Evolutionary conservation across 148 eudicot genomes (phyloP), one percentile per base, ranked within the genome.

Genomic region (Rhododendron williamsianum): DNA sequence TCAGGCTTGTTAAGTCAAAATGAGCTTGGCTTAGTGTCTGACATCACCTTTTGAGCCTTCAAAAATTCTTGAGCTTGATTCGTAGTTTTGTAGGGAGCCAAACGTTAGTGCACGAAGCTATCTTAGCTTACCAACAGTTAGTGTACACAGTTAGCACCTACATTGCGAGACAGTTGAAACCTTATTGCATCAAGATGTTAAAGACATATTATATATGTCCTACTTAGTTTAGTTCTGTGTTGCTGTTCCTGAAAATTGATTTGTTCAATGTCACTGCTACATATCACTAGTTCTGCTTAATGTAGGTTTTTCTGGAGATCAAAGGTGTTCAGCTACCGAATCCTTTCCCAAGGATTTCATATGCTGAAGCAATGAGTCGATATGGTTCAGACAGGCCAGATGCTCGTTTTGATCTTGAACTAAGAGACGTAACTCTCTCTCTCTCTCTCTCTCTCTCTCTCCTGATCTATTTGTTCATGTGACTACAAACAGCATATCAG

Each of bases 351-450:
- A 94, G 98, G 92, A 94, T 97, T 78, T 95, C 98, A 41, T 97
- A 95, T 91, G 94, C 94, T 52, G 98, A 97, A 92, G 98, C 96
- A 71, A 95, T 95, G 98, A 89, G 87, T 86, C 92, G 95, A 86
- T 97, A 91, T 92, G 99, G 99, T 89, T 94, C 99, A 84, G 99
- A 97, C 91, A 93, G 91, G 86, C 99, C 98, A 76, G 99, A 97
- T 91, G 87, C 89, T 81, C 99, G 99, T 80, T 97, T 97, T 93
- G 96, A 91, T 87, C 94, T 97, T 87, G 96, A 97, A 89, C 83
- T 97, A 85, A 94, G 87, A 92, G 95, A 97, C 87, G 99, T 97
- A 95, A 89, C 74, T 5, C 65, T 19, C 74, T 3, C 12, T 73
- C 81, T 78, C 38, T 15, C 82, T 5, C 60, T 54, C 45, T 18